Base-by-base conservation (phyloP, 345 rosid species). In the Euphorbia lathyris region DNA sequence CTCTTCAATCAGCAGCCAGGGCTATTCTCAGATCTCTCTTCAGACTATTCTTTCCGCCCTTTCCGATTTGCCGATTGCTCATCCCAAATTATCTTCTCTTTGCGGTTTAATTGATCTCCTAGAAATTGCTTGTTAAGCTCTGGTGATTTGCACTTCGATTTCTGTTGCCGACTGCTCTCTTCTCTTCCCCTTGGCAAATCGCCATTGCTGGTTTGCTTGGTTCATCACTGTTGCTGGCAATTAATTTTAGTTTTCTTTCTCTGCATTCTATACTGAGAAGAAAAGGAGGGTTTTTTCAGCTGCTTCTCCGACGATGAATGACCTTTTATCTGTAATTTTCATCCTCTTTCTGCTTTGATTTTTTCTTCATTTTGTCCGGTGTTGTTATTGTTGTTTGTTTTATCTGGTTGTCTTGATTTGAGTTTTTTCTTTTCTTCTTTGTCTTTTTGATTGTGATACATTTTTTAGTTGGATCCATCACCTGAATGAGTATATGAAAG, bases 311-410 rank as follows among this genome's bases (percentile, higher is more conserved):
- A 81, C 79, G 66, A 89, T 91, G 97, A 91, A 88, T 81, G 90
- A 91, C 84, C 97, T 91, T 79, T 75, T 91, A 67, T 74, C 87
- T 88, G 97, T 89, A 84, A 78, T 58, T 70, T 29, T 58, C 59
- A 25, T 23, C 40, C 57, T 22, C 16, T 40, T 47, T 51, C 58
- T 48, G 4, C 34, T 4, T 58, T 56, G n/a, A 43, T 51, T n/a
- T 38, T 25, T 55, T 50, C 19, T 72, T 23, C 42, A 23, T 43
- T 45, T 72, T 58, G 34, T 34, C 32, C 17, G 23, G 67, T 74
- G 51, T 14, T 17, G 52, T 51, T 16, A 9, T 38, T 9, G 4
- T 38, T 4, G 9, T 16, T 38, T 42, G 36, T 65, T 47, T 22
- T 65, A 22, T 68, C 72, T 40, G 50, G 63, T 78, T 70, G 51